Evolutionary conservation across 2,329 filamentous ascomycete genomes (phyloP), one percentile per base, ranked within the genome.

Genomic region (Ceratocystis lukuohia): DNA sequence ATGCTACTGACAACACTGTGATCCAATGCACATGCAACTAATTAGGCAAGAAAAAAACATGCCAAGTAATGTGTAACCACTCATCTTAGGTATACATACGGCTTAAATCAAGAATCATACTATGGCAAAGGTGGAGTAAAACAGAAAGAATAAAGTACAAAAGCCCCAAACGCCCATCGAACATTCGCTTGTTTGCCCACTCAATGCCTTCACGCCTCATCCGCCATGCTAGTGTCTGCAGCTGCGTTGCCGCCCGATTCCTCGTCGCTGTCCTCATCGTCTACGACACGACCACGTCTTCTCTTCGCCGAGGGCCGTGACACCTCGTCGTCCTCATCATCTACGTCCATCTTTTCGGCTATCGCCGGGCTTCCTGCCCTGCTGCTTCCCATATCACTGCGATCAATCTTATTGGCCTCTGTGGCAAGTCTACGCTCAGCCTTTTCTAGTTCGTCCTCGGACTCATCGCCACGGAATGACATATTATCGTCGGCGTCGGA

Each of bases 241-340:
- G 33, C 44, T 6, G 57, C n/a, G 5, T 28, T 74, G 30, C 72
- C 75, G 1, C 73, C 75, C 20, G 73, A 75, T 22, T 77, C 78
- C 3, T 82, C 80, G 5, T 81, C 81, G 62, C 83, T 81, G 62
- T 84, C 81, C 63, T 83, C 80, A 59, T 68, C 67, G 48, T 80
- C 76, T 22, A 79, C 80, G 56, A 82, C 76, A 45, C 82, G 76
- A 20, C 77, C 74, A 65, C 81, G 77, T 64, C 67, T 65, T 56
- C 64, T 66, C 74, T 79, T 82, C 65, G 72, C 72, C 70, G 75
- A 75, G 69, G 75, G 75, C 64, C 77, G 76, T 64, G 77, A 75
- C 45, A 80, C 80, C 1, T 81, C 82, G 1, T 83, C 80, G 0
- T 81, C 80, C 0, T 80, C 82, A 5, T 82, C 80, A 68, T 84